Percentiles rank a stretch among this genome's conserved stretches.
Conservation (phyloP, 352 stramenopile genomes). For the Phytophthora meadii region DNA sequence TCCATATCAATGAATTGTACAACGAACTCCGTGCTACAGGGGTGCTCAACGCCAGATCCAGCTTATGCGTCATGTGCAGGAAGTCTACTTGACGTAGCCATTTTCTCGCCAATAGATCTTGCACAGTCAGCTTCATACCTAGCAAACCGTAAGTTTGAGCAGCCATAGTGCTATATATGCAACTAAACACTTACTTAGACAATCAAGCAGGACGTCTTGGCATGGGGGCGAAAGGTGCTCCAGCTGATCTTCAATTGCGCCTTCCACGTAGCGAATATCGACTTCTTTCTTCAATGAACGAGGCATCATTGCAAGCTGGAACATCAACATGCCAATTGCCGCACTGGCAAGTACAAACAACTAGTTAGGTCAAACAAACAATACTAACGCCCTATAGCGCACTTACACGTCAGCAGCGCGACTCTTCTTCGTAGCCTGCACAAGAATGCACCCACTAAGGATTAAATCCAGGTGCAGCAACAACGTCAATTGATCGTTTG, state of each 20-base stretch:
- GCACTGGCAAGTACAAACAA: constrained; percentile 25
- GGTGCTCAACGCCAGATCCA: constrained; percentile 27
- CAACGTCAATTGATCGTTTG: constrained; percentile 44
- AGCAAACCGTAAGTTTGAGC: constrained; percentile 1
- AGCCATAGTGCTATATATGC: too few species aligned
- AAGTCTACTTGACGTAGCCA: constrained; percentile 71
- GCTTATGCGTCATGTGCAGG: constrained; percentile 46
- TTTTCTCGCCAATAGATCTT: constrained; percentile 52
- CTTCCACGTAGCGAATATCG: constrained; percentile 42
- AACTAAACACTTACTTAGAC: constrained; percentile 48
- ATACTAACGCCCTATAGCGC: background rate
- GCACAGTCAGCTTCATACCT: constrained; percentile 46
- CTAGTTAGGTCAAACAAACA: background rate
- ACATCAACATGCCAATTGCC: constrained; percentile 68
- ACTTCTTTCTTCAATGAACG: constrained; percentile 35
- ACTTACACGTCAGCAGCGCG: constrained; percentile 55
- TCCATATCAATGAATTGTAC: constrained; percentile 55
- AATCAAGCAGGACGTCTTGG: constrained; percentile 54
- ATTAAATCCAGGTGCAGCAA: constrained; percentile 53
- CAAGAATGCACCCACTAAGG: constrained; percentile 57
- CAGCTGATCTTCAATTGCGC: constrained; percentile 59
- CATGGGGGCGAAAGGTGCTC: constrained; percentile 50
- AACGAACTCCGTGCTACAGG: constrained; percentile 26
- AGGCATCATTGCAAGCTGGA: constrained; percentile 61
- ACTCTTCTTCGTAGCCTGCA: constrained; percentile 48